Evolutionary conservation across 768 basidiomycete species (phyloP).

Genomic region (Crassisporium funariophilum): DNA sequence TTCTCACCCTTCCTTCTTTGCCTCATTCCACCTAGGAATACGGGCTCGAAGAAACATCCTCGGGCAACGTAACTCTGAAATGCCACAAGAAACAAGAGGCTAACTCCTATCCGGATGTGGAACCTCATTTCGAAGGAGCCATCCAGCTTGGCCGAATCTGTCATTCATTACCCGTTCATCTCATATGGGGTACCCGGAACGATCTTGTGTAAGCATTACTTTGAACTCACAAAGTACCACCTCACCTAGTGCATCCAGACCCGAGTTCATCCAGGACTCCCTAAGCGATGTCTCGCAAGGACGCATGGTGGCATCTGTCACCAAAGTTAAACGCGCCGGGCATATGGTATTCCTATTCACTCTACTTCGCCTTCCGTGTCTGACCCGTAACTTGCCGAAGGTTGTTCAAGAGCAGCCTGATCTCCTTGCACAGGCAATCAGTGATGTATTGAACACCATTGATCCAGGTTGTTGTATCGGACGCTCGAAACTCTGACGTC

Average conservation of each 20-base stretch:
- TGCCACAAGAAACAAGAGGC: conserved; percentile 49
- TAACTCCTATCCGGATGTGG: conserved; percentile 43
- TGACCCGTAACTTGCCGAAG: conserved; percentile 20
- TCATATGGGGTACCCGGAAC: conserved; percentile 49
- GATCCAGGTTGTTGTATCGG: conserved; percentile 1
- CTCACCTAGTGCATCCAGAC: conserved; percentile 27
- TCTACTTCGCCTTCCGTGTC: background rate
- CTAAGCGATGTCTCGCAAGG: conserved; percentile 43
- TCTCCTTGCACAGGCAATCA: conserved; percentile 36
- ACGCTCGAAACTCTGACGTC: conserved; percentile 21
- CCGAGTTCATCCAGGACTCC: conserved; percentile 46
- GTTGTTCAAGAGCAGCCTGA: conserved; percentile 49
- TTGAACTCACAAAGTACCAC: conserved; percentile 3
- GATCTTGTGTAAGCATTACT: conserved; percentile 43
- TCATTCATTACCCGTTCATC: conserved; percentile 40
- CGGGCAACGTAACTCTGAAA: conserved; percentile 39
- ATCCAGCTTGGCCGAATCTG: conserved; percentile 35
- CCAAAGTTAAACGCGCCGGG: conserved; percentile 43
- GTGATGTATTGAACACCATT: conserved; percentile 34
- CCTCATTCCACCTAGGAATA: conserved; percentile 30
- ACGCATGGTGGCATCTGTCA: conserved; percentile 42
- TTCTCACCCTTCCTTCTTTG: background rate
- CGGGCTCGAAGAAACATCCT: conserved; percentile 31
- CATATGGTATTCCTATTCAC: conserved; percentile 40
- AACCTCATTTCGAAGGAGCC: conserved; percentile 45